These are phyloP conservation scores for Diaporthe ilicicola DNA, from an alignment of 2,329 filamentous ascomycete genomes.

Conservation along the genomic window DNA sequence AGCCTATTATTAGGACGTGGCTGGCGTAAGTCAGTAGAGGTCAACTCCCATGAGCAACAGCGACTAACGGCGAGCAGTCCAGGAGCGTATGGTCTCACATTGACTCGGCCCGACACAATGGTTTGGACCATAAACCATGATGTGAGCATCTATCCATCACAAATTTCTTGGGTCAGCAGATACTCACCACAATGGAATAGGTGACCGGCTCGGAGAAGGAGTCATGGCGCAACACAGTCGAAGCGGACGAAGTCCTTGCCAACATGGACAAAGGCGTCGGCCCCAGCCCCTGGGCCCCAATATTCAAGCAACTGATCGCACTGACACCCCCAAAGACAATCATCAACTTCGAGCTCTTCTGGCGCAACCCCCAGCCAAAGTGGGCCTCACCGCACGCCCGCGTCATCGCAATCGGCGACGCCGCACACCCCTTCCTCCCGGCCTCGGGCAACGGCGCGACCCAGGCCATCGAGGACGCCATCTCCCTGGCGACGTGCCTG, in stretches of 20 bases:
- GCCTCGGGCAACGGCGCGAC: constrained; percentile 49
- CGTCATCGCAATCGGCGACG: constrained; percentile 47
- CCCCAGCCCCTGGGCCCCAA: background rate
- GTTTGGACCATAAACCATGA: constrained; percentile 3
- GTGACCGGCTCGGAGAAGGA: background rate
- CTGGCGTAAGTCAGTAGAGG: background rate
- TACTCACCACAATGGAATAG: background rate
- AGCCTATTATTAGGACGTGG: background rate
- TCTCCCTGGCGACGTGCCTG: constrained; percentile 45
- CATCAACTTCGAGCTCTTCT: background rate
- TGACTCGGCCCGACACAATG: background rate
- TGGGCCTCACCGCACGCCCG: constrained; percentile 43
- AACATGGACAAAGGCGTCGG: constrained; percentile 41
- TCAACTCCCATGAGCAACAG: no score
- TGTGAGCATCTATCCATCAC: background rate
- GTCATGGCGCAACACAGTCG: constrained; percentile 2
- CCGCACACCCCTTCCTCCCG: constrained; percentile 48
- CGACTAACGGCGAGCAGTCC: background rate
- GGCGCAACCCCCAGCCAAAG: constrained; percentile 33
- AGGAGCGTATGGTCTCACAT: background rate
- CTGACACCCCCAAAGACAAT: background rate
- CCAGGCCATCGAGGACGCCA: constrained; percentile 49
- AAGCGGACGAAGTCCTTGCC: background rate
- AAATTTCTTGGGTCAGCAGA: no score
- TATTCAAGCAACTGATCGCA: background rate